A percentile compares a stretch with the other conserved stretches of the same genome.
phyloP scores from a whole-genome alignment of 768 basidiomycete species.

The Rhizopogon vulgaris region DNA sequence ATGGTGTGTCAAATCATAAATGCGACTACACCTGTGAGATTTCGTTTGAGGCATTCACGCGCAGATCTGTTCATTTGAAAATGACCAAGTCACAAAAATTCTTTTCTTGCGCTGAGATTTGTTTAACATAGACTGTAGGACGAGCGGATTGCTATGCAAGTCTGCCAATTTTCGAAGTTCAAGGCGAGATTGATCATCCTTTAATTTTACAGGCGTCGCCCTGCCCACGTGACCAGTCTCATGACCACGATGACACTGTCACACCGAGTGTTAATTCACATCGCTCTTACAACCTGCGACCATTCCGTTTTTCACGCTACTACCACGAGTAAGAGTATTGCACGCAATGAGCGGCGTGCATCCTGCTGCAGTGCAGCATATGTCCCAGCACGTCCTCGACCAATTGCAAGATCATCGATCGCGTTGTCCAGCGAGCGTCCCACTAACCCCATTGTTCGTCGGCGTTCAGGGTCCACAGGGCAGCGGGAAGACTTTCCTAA shows the following conservation, averaged over 20 bases:
- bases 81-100: too few species aligned
- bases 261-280: neutral
- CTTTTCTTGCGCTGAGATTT: too few species aligned
- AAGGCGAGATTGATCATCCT: too few species aligned
- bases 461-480: slow-evolving; percentile 93
- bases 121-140: neutral
- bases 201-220: too few species aligned
- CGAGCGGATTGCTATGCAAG: neutral
- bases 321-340: neutral
- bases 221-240: slow-evolving; percentile 1
- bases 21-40: too few species aligned
- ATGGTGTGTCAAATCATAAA: too few species aligned
- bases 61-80: too few species aligned
- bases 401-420: slow-evolving; percentile 29
- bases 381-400: slow-evolving; percentile 32
- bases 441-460: slow-evolving; percentile 61
- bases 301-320: neutral
- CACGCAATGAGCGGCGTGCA: neutral
- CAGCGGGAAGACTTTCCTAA: slow-evolving; percentile 84
- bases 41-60: too few species aligned
- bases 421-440: slow-evolving; percentile 6
- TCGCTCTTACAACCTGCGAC: neutral
- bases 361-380: slow-evolving; percentile 30
- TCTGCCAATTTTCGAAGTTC: too few species aligned
- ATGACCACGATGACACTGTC: neutral